These are phyloP conservation scores for Pyrenophora teres DNA, from an alignment of 2,329 filamentous ascomycete genomes.

Conservation along the genomic window DNA sequence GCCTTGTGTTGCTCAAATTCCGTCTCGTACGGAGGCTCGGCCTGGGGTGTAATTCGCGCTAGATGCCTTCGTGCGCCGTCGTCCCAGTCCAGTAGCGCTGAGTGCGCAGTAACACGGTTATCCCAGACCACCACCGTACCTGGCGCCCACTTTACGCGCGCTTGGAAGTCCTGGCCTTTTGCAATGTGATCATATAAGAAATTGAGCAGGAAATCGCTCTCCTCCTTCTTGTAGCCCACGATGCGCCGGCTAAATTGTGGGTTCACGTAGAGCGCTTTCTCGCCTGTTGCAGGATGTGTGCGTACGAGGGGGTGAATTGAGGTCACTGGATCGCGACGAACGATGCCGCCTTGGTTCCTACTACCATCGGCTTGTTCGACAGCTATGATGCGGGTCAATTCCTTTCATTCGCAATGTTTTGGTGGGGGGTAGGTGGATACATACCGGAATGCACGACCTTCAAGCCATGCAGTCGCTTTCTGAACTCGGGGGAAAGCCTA, in stretches of 20 bases:
- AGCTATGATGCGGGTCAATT: slow-evolving; percentile 39
- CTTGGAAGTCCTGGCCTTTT: slow-evolving; percentile 72
- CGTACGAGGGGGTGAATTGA: slow-evolving; percentile 78
- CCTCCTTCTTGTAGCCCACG: slow-evolving; percentile 83
- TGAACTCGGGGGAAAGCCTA: slow-evolving; percentile 77
- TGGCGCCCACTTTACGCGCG: slow-evolving; percentile 75
- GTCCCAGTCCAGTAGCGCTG: slow-evolving; percentile 81
- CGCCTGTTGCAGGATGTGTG: slow-evolving; percentile 78
- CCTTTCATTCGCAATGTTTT: background rate
- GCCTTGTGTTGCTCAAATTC: slow-evolving; percentile 44
- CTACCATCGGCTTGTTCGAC: slow-evolving; percentile 76
- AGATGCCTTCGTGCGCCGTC: slow-evolving; percentile 77
- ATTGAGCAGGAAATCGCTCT: slow-evolving; percentile 76
- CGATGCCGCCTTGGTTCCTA: slow-evolving; percentile 68
- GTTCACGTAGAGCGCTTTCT: slow-evolving; percentile 84
- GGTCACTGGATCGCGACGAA: slow-evolving; percentile 74
- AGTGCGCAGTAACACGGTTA: slow-evolving; percentile 79
- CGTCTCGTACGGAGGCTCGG: slow-evolving; percentile 75
- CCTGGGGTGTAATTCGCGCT: slow-evolving; percentile 81
- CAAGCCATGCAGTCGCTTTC: slow-evolving; percentile 78
- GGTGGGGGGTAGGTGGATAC: background rate
- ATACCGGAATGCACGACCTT: slow-evolving; percentile 78
- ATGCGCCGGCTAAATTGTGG: slow-evolving; percentile 83
- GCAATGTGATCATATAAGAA: slow-evolving; percentile 79
- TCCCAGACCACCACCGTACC: slow-evolving; percentile 88